A percentile compares a stretch with the other conserved stretches of the same genome.
Evolutionary conservation across 2,329 filamentous ascomycete genomes (phyloP).

Genomic region (Pezicula neosporulosa): DNA sequence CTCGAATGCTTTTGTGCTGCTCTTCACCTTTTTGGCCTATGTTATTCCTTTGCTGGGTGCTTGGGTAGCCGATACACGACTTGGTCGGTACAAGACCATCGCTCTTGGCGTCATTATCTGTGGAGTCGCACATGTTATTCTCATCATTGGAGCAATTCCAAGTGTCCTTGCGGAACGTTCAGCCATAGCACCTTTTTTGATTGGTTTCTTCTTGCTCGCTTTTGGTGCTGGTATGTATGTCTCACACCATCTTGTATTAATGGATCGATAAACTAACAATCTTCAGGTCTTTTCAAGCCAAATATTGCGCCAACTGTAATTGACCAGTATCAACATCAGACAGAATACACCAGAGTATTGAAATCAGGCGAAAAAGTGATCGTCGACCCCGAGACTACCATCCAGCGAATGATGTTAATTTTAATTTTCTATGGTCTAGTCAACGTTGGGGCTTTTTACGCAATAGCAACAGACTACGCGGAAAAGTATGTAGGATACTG

Average conservation of each 20-base stretch:
- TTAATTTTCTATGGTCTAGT: slow-evolving; percentile 63
- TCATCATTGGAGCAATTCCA: slow-evolving; percentile 34
- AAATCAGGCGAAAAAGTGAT: slow-evolving; percentile 59
- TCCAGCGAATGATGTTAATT: slow-evolving; percentile 37
- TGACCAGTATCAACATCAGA: slow-evolving; percentile 47
- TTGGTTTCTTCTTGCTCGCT: slow-evolving; percentile 22
- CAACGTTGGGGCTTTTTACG: slow-evolving; percentile 58
- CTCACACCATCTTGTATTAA: slow-evolving; percentile 39
- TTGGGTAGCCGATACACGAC: slow-evolving; percentile 58
- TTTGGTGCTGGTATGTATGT: slow-evolving; percentile 33
- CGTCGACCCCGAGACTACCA: slow-evolving; percentile 54
- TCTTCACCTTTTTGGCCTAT: slow-evolving; percentile 47
- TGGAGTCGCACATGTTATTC: slow-evolving; percentile 57
- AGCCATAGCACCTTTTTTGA: slow-evolving; percentile 46
- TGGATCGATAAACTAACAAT: slow-evolving; percentile 56
- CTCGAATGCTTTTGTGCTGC: slow-evolving; percentile 49
- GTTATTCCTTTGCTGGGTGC: slow-evolving; percentile 44
- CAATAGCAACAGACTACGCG: slow-evolving; percentile 36
- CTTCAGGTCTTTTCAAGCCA: slow-evolving; percentile 61
- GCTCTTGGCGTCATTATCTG: slow-evolving; percentile 42
- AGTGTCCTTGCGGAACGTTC: slow-evolving; percentile 37
- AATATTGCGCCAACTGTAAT: slow-evolving; percentile 63
- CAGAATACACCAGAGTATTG: slow-evolving; percentile 37
- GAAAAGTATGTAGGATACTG: slow-evolving; percentile 47
- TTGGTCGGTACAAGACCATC: slow-evolving; percentile 66